Evolutionary conservation across 169 alveolate genomes (phyloP).

Genomic region (Plasmodium reichenowi): DNA sequence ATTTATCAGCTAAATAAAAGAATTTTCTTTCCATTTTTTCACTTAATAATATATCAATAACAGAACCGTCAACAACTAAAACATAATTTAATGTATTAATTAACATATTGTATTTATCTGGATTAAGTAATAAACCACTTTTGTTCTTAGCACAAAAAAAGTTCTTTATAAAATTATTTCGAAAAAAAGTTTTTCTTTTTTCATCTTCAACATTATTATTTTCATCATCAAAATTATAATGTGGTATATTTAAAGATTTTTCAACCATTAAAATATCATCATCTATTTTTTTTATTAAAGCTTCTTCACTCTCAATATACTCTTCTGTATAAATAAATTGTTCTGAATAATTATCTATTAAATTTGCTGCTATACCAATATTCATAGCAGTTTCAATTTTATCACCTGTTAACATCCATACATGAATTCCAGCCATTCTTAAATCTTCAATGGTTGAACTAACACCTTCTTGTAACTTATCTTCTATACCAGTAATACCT

Average conservation of each 20-base stretch:
- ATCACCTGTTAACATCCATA: conserved; percentile 99
- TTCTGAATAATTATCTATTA: conserved; percentile 80
- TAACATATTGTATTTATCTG: conserved; percentile 33
- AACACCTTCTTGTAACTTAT: conserved; percentile 96
- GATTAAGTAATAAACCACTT: conserved; percentile 28
- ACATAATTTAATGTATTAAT: conserved; percentile 35
- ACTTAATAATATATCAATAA: conserved; percentile 49
- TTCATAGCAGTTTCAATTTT: conserved; percentile 97
- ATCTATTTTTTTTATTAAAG: conserved; percentile 51
- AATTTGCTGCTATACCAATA: conserved; percentile 90
- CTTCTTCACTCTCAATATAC: conserved; percentile 38
- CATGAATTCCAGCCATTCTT: conserved; percentile 95
- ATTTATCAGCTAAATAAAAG: conserved; percentile 77
- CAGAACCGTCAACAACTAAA: conserved; percentile 59
- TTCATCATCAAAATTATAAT: conserved; percentile 43
- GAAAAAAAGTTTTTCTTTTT: background rate
- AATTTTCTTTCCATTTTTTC: conserved; percentile 76
- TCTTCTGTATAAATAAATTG: conserved; percentile 73
- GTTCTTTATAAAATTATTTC: conserved; percentile 12
- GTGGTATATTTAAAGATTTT: conserved; percentile 49
- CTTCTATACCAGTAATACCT: conserved; percentile 98
- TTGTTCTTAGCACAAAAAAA: conserved; percentile 7
- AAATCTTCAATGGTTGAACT: conserved; percentile 95
- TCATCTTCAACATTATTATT: conserved; percentile 6
- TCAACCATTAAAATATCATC: conserved; percentile 58